phyloP scores from a whole-genome alignment of 352 stramenopile genomes.

The Phytophthora vignae region DNA sequence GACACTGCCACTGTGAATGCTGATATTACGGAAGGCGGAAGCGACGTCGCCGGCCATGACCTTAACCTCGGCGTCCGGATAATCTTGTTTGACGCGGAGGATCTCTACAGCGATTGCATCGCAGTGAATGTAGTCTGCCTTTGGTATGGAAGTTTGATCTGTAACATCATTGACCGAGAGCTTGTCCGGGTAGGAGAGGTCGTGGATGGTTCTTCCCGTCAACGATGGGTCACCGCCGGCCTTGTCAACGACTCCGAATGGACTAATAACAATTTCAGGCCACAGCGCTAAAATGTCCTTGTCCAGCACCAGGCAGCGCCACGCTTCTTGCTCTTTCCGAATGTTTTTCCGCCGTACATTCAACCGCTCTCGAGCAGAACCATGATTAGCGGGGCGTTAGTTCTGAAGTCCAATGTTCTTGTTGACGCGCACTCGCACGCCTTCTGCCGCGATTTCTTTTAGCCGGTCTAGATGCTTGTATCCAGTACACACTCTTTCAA shows the following conservation, averaged over 20 bases:
- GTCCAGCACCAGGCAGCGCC: background rate
- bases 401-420: background rate
- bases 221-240: background rate
- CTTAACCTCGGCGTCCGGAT: background rate
- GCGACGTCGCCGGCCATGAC: slow-evolving; percentile 19
- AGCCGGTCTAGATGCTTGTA: background rate
- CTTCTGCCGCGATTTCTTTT: background rate
- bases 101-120: slow-evolving; percentile 12
- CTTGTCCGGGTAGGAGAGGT: background rate
- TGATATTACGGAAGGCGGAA: slow-evolving; percentile 22
- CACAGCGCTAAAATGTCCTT: slow-evolving; percentile 6
- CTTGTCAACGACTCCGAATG: slow-evolving; percentile 19
- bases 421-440: background rate
- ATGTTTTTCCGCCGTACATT: slow-evolving; percentile 4
- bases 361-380: background rate
- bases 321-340: background rate
- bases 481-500: background rate
- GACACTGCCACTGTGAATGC: slow-evolving; percentile 9
- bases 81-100: background rate
- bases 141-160: background rate
- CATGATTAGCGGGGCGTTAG: background rate
- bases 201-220: background rate
- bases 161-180: background rate
- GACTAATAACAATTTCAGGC: slow-evolving; percentile 14
- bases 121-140: slow-evolving; percentile 5